Conservation (phyloP, 352 stramenopile species). For the Globisporangium irregulare region DNA sequence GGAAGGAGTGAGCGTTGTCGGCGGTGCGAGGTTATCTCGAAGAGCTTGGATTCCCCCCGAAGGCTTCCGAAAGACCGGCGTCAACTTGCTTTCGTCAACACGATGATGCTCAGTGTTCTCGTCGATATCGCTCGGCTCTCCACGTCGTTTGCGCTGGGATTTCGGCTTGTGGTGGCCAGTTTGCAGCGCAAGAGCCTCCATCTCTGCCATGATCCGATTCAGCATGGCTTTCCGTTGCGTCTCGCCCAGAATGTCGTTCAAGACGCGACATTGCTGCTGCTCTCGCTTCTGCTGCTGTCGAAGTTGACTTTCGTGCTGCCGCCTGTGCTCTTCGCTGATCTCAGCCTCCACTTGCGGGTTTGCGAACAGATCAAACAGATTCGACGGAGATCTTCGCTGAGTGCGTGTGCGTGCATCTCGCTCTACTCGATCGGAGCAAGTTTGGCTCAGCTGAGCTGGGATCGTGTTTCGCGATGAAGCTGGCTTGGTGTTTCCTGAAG, state of each 20-base stretch:
- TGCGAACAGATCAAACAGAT: slow-evolving; percentile 13
- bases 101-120: neutral
- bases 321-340: slow-evolving; percentile 15
- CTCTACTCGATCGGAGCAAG: neutral
- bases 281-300: slow-evolving; percentile 16
- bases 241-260: slow-evolving; percentile 57
- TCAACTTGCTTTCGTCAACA: neutral
- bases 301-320: slow-evolving; percentile 1
- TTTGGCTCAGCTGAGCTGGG: neutral
- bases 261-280: slow-evolving; percentile 22
- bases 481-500: neutral
- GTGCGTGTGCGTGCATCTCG: neutral
- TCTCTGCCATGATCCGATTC: slow-evolving; percentile 60
- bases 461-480: neutral
- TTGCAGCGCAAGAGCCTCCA: slow-evolving; percentile 44
- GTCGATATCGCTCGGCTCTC: neutral
- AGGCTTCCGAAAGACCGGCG: neutral
- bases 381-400: neutral
- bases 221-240: slow-evolving; percentile 62
- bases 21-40: slow-evolving; percentile 1
- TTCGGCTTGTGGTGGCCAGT: neutral
- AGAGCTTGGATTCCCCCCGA: neutral
- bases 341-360: slow-evolving; percentile 17
- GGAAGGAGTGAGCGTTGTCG: neutral
- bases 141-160: neutral